Percentiles rank a stretch among this genome's conserved stretches.
Evolutionary conservation across 495 filamentous ascomycete genomes (phyloP).

Genomic region (Pyrenopolyporus hunteri): DNA sequence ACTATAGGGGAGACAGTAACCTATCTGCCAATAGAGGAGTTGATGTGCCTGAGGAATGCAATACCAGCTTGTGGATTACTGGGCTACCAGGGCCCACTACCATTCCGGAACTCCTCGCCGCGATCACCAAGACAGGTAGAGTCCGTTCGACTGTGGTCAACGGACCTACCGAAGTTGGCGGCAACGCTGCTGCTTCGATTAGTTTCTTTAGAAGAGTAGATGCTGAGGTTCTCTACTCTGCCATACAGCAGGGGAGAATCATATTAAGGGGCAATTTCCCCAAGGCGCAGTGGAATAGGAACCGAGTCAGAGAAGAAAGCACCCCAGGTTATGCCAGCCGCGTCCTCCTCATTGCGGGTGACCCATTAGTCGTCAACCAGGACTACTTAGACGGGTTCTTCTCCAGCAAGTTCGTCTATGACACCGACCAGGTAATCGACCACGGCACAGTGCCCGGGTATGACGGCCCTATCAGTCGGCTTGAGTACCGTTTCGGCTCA

Average conservation of each 20-base stretch:
- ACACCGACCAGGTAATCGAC: conserved; percentile 30
- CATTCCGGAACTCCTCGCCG: neutral
- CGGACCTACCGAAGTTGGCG: neutral
- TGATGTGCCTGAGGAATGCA: conserved; percentile 11
- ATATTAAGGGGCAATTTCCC: neutral
- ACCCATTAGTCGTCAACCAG: conserved; percentile 26
- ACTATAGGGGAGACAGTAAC: conserved; percentile 19
- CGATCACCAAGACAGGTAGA: conserved; percentile 10
- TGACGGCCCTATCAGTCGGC: conserved; percentile 1
- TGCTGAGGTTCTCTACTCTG: conserved; percentile 1
- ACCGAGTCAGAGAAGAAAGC: conserved; percentile 1
- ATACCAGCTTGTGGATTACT: conserved; percentile 25
- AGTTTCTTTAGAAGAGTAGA: conserved; percentile 19
- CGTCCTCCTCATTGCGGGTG: conserved; percentile 29
- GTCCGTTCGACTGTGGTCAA: conserved; percentile 24
- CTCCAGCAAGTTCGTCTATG: conserved; percentile 27
- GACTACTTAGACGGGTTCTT: conserved; percentile 21
- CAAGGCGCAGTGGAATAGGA: conserved; percentile 10
- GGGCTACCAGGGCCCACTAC: conserved; percentile 6
- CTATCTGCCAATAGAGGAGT: conserved; percentile 3
- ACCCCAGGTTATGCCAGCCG: conserved; percentile 10
- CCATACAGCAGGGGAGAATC: neutral
- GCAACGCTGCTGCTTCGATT: conserved; percentile 8
- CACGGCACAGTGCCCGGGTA: neutral
- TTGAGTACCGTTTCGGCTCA: conserved; percentile 50